Evolutionary conservation across 75 land plant genomes (phyloP).

Genomic region (Cryptomeria japonica): DNA sequence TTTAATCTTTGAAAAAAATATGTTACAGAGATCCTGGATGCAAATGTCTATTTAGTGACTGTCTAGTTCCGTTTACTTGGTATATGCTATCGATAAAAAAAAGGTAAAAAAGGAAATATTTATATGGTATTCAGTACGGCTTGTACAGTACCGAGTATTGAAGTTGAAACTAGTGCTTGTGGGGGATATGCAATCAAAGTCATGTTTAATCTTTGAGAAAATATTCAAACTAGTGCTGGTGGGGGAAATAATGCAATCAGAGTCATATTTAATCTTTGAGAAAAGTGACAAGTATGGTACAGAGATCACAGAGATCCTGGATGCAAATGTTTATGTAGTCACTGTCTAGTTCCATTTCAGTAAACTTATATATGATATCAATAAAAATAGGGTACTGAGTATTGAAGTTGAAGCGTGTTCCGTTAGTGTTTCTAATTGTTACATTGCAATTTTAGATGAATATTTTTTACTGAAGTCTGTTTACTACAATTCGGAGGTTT

Average conservation of each 20-base stretch:
- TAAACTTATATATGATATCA: neutral
- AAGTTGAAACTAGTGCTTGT: constrained; percentile 63
- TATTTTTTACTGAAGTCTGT: too few relatives aligned
- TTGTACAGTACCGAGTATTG: too few relatives aligned
- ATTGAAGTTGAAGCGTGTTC: neutral
- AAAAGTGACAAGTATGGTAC: neutral
- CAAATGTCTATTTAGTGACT: neutral
- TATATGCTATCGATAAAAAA: too few relatives aligned
- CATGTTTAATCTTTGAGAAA: constrained; percentile 19
- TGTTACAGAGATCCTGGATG: neutral
- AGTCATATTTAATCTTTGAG: constrained; percentile 37
- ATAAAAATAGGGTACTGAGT: neutral
- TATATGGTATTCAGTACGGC: neutral
- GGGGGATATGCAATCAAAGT: constrained; percentile 89
- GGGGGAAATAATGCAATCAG: constrained; percentile 87
- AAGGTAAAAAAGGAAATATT: too few relatives aligned
- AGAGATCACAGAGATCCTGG: neutral
- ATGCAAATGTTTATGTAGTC: neutral
- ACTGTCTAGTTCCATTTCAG: neutral
- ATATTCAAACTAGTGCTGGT: constrained; percentile 74
- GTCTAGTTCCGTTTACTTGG: neutral
- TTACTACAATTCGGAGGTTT: too few relatives aligned
- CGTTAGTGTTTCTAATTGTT: neutral
- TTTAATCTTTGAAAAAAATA: constrained; percentile 1
- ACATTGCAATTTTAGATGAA: too few relatives aligned